Evolutionary conservation across 768 basidiomycete species (phyloP), one percentile per base, ranked within the genome.

Genomic region (Phaeotremella skinneri): DNA sequence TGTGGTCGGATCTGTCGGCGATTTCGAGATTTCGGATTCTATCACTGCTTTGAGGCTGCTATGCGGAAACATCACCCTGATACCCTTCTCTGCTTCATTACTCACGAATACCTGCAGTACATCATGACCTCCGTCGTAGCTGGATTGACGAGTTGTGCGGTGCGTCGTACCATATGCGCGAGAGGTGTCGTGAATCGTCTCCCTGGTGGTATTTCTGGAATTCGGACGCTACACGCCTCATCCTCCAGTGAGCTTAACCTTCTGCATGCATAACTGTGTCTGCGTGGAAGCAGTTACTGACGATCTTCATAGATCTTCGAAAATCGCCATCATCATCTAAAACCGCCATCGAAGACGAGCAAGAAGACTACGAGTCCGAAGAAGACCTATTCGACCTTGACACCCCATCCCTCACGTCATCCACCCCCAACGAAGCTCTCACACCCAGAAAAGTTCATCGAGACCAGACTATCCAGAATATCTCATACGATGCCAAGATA

Each of bases 351-450:
- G 11, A 32, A 9, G 52, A 54, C 3, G 54, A 55, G 20, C 31
- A 50, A 3, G 39, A 57, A 55, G 37, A 49, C 3, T 29, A 42
- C 21, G 21, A 52, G 16, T 49, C 52, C 2, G 56, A 57, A 7
- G 51, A 53, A 25, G 61, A 62, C 54, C 56, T 62, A 6, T 62
- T 62, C 52, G 51, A 37, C 17, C 9, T 37, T 17, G 34, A 37
- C 34, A 37, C 54, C 9, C 32, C 45, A 1, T 55, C 29, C 48
- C 0, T 34, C 55, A 4, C 21, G 48, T 2, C 42, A 42, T 23
- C 30, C 54, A 45, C 30, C 51, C 6, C 27, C 34, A 51, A 43
- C 20, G 25, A 13, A 50, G 31, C 26, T 21, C 27, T n/a, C 45
- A 57, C 20, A 56, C 56, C 47, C 52, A 21, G 52, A 26, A 14